Base-by-base conservation (phyloP, 768 basidiomycete species). In the Psilocybe subaeruginosa region DNA sequence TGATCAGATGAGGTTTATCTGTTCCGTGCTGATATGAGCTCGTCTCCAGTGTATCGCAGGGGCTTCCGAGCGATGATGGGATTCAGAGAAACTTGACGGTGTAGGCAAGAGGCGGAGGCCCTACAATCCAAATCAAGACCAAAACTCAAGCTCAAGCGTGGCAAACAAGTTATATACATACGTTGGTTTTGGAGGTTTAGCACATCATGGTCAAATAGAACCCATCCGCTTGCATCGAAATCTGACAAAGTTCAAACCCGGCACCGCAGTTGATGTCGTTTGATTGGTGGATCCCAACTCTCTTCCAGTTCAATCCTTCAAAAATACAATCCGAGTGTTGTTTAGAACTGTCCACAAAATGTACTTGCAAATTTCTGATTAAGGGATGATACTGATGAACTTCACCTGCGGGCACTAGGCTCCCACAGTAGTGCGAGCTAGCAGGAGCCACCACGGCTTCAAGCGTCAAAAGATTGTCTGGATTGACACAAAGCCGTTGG, bases 171-270 rank as follows among this genome's bases (percentile, higher is more conserved):
- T 35, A 35, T 11, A 35, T 35, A 35, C 33, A 35, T 11, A 35
- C 11, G 33, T 35, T 35, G 33, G 11, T 35, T 35, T 35, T 35
- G 41, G 41, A n/a, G 41, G n/a, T 43, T 7, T n/a, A 23, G 39
- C 31, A 51, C 48, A 39, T 43, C 50, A 43, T 14, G 19, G 3
- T 58, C 41, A 58, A 57, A 60, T 47, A 60, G 49, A 31, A 35
- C 2, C 45, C 39, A 57, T 60, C 59, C 63, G 63, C 8, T 33
- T 12, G 16, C 9, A 30, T 60, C 63, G 63, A 52, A 46, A 43
- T 48, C 46, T 64, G 59, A 64, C 63, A 54, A 49, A 56, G 33
- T 14, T 33, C 29, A 54, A 31, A 52, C 37, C 41, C 48, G 58
- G 49, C 46, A 31, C 46, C 47, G 56, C 33, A 33, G 27, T 46